These are phyloP conservation scores for Umbelopsis isabellina DNA, from an alignment of 192 early-diverging fungal genomes.

Conservation along the genomic window DNA sequence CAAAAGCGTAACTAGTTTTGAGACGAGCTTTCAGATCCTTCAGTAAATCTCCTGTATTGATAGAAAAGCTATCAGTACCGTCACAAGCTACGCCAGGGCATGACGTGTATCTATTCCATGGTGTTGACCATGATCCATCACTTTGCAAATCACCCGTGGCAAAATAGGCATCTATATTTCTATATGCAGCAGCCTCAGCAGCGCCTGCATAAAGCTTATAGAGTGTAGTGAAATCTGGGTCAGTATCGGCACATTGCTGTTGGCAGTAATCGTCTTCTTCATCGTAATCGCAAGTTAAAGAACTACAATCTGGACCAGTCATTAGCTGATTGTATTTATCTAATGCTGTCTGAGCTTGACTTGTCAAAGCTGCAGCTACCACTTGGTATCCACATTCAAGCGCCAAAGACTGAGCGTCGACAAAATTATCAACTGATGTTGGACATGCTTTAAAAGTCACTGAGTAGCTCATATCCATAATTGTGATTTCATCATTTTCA, in stretches of 20 bases:
- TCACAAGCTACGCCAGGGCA: background rate
- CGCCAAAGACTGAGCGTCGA: background rate
- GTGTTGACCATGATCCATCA: background rate
- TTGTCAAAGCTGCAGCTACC: background rate
- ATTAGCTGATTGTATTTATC: background rate
- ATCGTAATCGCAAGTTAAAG: background rate
- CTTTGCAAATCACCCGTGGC: background rate
- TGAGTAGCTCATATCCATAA: too few relatives aligned
- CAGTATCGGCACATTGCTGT: background rate
- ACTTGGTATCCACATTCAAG: background rate
- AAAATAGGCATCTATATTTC: background rate
- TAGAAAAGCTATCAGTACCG: background rate
- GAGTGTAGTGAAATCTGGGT: background rate
- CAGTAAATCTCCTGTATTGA: background rate
- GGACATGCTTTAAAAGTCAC: too few relatives aligned
- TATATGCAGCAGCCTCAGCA: background rate
- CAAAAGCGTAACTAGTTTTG: too few relatives aligned
- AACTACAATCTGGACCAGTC: background rate
- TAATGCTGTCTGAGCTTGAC: background rate
- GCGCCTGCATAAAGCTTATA: background rate
- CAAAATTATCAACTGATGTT: background rate
- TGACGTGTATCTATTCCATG: background rate
- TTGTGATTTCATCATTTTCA: background rate
- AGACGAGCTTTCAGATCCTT: too few relatives aligned
- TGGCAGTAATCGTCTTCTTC: background rate